phyloP scores from a whole-genome alignment of 495 filamentous ascomycete genomes.

The Penicillium cosmopolitanum region DNA sequence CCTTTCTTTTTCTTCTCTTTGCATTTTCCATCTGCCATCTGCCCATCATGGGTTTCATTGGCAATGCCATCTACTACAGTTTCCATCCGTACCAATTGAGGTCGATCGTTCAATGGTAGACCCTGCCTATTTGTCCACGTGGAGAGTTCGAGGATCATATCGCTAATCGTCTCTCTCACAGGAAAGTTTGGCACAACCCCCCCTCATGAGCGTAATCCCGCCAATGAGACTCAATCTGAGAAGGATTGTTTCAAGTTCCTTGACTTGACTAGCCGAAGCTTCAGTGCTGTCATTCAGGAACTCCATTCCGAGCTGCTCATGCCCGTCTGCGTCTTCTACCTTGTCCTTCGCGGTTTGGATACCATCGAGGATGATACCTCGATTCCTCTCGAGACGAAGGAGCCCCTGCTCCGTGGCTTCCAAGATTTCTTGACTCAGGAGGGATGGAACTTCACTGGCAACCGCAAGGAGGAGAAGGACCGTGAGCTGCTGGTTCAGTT shows the following conservation, averaged over 20 bases:
- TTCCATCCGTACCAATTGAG: slow-evolving; percentile 80
- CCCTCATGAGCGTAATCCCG: slow-evolving; percentile 78
- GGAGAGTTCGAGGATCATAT: not conserved
- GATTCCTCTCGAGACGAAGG: slow-evolving; percentile 76
- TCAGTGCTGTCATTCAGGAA: slow-evolving; percentile 92
- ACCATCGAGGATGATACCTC: slow-evolving; percentile 99
- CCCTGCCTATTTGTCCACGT: slow-evolving; percentile 12
- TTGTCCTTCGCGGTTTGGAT: slow-evolving; percentile 86
- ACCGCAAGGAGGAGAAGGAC: slow-evolving; percentile 92
- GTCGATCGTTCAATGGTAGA: slow-evolving; percentile 90
- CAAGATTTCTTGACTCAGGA: slow-evolving; percentile 74
- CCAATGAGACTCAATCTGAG: slow-evolving; percentile 73
- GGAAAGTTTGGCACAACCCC: slow-evolving; percentile 98
- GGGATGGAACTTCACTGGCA: slow-evolving; percentile 87
- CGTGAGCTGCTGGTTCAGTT: slow-evolving; percentile 90
- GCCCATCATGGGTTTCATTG: slow-evolving; percentile 54
- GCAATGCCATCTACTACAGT: slow-evolving; percentile 71
- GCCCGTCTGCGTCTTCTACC: slow-evolving; percentile 91
- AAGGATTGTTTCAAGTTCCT: slow-evolving; percentile 84
- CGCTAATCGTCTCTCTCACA: slow-evolving; percentile 37
- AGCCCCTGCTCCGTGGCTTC: slow-evolving; percentile 84
- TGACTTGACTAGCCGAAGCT: slow-evolving; percentile 87
- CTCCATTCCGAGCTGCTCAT: slow-evolving; percentile 91
- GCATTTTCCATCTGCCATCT: slow-evolving; percentile 8
- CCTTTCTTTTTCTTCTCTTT: slow-evolving; percentile 12